Evolutionary conservation across 2,329 filamentous ascomycete species (phyloP), one percentile per base, ranked within the genome.

Genomic region (Alternaria sp.): DNA sequence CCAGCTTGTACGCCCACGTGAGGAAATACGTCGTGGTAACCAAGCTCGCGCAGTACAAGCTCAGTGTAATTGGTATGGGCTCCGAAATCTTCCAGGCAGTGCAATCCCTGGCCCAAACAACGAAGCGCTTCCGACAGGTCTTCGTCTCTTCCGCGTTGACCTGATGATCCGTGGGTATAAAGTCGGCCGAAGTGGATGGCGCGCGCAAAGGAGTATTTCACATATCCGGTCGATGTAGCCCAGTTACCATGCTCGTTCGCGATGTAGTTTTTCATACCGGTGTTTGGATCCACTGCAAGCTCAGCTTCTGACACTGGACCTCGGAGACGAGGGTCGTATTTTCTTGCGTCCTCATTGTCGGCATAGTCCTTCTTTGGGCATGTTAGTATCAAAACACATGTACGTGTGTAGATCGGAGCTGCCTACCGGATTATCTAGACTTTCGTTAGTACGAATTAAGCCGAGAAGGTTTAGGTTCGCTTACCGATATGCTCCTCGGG

Each of bases 211-310:
- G 79, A 80, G 66, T 85, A 77, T 41, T 75, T 78, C 59, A 97
- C 84, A 71, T 94, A 97, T 37, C 91, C 93, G 7, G 91, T 82
- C 63, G 93, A 97, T 21, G 95, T 99, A 1, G 93, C 92, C 91
- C 93, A 97, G 39, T 86, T 85, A 4, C 93, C 92, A 13, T 80
- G 82, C 76, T 98, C 94, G 71, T 97, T 98, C 60, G 94, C 88
- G 67, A 99, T 98, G 77, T 99, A 99, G 76, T 98, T 98, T 79
- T 98, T 99, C 94, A 99, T 97, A n/a, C 75, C 77, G n/a, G 77
- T 79, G 5, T 79, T 63, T 14, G 72, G 75, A 62, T 83, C 81
- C 9, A 83, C 69, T 4, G 78, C 78, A 11, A 83, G 71, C 62
- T 83, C 81, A 34, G 76, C 72, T 6, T 78, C 77, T 17, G 70